Evolutionary conservation across 352 stramenopile genomes (phyloP), one percentile per base, ranked within the genome.

Genomic region (Phytophthora megakarya): DNA sequence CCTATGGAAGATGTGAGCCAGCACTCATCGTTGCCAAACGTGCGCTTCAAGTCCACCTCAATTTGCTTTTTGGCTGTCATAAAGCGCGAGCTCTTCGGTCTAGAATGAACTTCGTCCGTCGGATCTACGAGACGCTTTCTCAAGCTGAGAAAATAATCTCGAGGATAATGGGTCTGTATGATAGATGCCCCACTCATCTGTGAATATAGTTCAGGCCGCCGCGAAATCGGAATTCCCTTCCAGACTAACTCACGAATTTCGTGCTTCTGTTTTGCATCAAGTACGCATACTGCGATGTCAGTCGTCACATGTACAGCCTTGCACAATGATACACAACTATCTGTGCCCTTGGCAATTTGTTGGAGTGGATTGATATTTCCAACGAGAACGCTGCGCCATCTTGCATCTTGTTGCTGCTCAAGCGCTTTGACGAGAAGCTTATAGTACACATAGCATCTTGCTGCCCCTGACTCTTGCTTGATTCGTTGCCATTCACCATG

Each of bases 31-130:
- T 89, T 80, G 2, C 75, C 79, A 63, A 92, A 92, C 1, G 82
- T 92, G 16, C 82, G 80, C 56, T 88, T 76, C 18, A 92, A 59
- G 62, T 92, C 82, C 26, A 85, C 77, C 32, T 81, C 67, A 25
- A 91, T 86, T 46, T 91, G 80, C 39, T 70, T 79, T 15, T 79
- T 65, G 3, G 76, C 68, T 12, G 63, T 53, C 2, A 78, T 45
- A 35, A 89, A 89, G 3, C 48, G 52, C 3, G 48, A 61, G 23
- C 18, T 42, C 32, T 63, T 65, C 8, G 50, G 32, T 23, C 46
- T 25, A 9, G 45, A 65, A 39, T 66, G 52, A 16, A 66, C 42
- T 48, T 57, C 47, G 37, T 70, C 65, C 5, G 42, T 61, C 30
- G 65, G 65, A n/a, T 73, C 48, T 51, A 67, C 53, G 13, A 70